phyloP scores from a whole-genome alignment of 176 grass and related monocot species.

The Carex parvula region DNA sequence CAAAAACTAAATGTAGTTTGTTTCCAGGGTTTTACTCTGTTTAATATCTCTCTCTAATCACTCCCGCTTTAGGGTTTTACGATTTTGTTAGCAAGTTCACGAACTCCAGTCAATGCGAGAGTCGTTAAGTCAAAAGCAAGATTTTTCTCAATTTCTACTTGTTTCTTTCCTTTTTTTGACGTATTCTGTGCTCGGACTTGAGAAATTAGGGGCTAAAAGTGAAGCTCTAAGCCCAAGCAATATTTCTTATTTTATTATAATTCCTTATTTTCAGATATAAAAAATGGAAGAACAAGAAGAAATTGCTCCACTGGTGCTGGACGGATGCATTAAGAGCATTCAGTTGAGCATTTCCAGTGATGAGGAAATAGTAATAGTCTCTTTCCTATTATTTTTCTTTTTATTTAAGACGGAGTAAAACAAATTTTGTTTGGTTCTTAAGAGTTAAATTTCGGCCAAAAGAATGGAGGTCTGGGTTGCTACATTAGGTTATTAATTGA shows the following conservation, averaged over 20 bases:
- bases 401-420: neutral
- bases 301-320: slow-evolving; percentile 25
- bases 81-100: neutral
- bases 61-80: slow-evolving; percentile 10
- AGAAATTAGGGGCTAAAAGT: neutral
- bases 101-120: neutral
- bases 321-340: slow-evolving; percentile 54
- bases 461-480: neutral
- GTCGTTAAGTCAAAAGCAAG: neutral
- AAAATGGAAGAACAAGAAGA: slow-evolving; percentile 60
- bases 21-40: slow-evolving; percentile 1
- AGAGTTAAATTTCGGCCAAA: neutral
- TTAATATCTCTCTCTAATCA: neutral
- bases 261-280: slow-evolving; percentile 7
- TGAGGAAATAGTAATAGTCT: slow-evolving; percentile 49
- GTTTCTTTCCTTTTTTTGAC: neutral
- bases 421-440: neutral
- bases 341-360: slow-evolving; percentile 42
- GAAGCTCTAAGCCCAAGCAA: neutral
- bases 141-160: neutral
- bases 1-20: neutral
- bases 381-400: slow-evolving; percentile 22
- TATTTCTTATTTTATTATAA: neutral
- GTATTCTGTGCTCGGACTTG: neutral
- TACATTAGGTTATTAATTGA: neutral